Base-by-base conservation (phyloP, 2,329 filamentous ascomycete genomes). In the Esteya vermicola region DNA sequence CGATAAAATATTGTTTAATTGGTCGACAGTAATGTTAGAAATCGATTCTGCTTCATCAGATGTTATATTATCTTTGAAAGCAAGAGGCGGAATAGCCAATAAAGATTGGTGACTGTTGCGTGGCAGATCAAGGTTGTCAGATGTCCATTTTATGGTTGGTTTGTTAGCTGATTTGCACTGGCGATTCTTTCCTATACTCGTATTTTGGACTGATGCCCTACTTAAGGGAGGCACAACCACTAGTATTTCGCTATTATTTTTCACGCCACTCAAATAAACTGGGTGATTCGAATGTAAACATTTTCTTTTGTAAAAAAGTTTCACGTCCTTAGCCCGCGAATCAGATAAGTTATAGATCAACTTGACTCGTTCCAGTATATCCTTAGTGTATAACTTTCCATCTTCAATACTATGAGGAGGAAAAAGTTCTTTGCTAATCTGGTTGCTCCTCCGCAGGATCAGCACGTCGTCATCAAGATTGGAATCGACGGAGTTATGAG, bases 401-500 rank as follows among this genome's bases (percentile, higher is more conserved):
- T 84, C 78, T 43, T 75, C 78, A 52, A 89, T 86, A 43, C 76
- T 73, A 56, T 79, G 83, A 12, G 78, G 78, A 0, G 83, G 79
- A 51, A 88, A 88, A 51, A 80, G 77, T 34, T 80, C 70, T 1
- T 76, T 72, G 52, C 82, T 81, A 35, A 71, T 74, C 40, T 73
- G 62, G 41, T 72, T 70, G 54, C 76, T 75, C 57, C 78, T 70
- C 58, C 79, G 81, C 57, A 86, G 70, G 28, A 82, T 57, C 23
- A 88, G 61, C 10, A 85, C 65, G 51, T 88, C 82, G 44, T 82
- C 81, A n/a, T n/a, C n/a, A n/a, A n/a, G n/a, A n/a, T n/a, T n/a
- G n/a, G n/a, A n/a, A n/a, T n/a, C n/a, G n/a, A n/a, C n/a, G n/a
- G n/a, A n/a, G n/a, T n/a, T n/a, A n/a, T n/a, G n/a, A n/a, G n/a